Evolutionary conservation across 176 grass and related monocot genomes (phyloP).

Genomic region (Eleusine coracana): DNA sequence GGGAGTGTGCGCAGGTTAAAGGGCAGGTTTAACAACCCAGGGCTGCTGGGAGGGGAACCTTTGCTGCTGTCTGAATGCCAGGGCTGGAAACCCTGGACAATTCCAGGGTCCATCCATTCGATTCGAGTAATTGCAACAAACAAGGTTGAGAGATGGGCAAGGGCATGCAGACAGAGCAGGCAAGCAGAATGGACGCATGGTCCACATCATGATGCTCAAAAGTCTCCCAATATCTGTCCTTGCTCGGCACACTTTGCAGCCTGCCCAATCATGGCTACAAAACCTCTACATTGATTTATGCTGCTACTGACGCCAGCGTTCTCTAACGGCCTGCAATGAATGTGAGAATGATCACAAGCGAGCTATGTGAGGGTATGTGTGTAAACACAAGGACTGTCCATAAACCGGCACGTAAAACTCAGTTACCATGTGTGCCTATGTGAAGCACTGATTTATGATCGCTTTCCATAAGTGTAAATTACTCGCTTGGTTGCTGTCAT

Average conservation of each 20-base stretch:
- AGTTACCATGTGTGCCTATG: neutral
- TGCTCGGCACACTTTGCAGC: neutral
- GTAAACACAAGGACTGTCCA: neutral
- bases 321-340: conserved; percentile 44
- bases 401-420: neutral
- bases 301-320: conserved; percentile 9
- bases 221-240: conserved; percentile 22
- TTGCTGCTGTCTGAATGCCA: conserved; percentile 26
- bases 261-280: conserved; percentile 33
- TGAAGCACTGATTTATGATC: neutral
- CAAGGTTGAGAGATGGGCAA: conserved; percentile 3
- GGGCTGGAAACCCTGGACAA: conserved; percentile 22
- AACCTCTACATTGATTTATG: conserved; percentile 34
- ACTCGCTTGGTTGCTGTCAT: neutral
- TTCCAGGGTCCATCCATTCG: conserved; percentile 28
- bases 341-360: neutral
- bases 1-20: neutral
- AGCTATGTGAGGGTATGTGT: neutral
- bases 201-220: conserved; percentile 31
- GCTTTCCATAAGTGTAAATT: neutral
- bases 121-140: conserved; percentile 26
- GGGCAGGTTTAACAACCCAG: conserved; percentile 4
- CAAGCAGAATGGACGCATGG: conserved; percentile 25
- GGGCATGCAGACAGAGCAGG: neutral
- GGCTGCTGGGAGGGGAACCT: neutral